Percentiles rank a stretch among this genome's conserved stretches.
These are phyloP conservation scores for Tylopilus subfusipes DNA, from an alignment of 768 basidiomycete species.

Conservation along the genomic window DNA sequence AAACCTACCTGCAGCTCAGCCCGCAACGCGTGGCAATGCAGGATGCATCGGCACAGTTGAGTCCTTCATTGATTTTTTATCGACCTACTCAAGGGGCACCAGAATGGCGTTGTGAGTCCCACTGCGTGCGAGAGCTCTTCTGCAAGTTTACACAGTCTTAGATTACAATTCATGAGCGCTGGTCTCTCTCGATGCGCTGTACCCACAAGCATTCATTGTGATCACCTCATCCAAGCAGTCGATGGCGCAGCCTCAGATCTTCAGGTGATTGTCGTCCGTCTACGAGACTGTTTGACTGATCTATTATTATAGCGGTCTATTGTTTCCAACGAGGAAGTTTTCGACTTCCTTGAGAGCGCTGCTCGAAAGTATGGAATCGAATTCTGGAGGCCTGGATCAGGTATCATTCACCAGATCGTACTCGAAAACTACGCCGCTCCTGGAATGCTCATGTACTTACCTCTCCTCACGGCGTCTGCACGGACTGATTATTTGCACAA, in stretches of 20 bases:
- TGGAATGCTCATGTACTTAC: constrained; percentile 79
- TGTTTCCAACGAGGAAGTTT: constrained; percentile 90
- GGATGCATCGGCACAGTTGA: constrained; percentile 84
- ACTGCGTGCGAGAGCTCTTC: background rate
- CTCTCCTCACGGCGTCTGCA: constrained; percentile 4
- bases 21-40: constrained; percentile 98
- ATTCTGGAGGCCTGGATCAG: constrained; percentile 91
- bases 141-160: constrained; percentile 25
- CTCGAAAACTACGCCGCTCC: constrained; percentile 97
- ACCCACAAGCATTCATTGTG: constrained; percentile 92
- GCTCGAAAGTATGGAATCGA: constrained; percentile 91
- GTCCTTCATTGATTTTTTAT: constrained; percentile 28
- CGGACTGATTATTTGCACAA: constrained; percentile 2
- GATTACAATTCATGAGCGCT: constrained; percentile 98
- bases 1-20: constrained; percentile 83
- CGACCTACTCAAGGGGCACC: constrained; percentile 9
- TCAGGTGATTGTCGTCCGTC: constrained; percentile 45
- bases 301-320: constrained; percentile 62
- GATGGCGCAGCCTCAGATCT: constrained; percentile 85
- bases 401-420: constrained; percentile 97
- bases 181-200: constrained; percentile 82
- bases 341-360: constrained; percentile 94
- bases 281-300: background rate
- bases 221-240: constrained; percentile 94
- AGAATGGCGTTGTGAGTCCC: constrained; percentile 78